These are phyloP conservation scores for Agrocybe chaxingu DNA, from an alignment of 768 basidiomycete genomes.

Conservation along the genomic window DNA sequence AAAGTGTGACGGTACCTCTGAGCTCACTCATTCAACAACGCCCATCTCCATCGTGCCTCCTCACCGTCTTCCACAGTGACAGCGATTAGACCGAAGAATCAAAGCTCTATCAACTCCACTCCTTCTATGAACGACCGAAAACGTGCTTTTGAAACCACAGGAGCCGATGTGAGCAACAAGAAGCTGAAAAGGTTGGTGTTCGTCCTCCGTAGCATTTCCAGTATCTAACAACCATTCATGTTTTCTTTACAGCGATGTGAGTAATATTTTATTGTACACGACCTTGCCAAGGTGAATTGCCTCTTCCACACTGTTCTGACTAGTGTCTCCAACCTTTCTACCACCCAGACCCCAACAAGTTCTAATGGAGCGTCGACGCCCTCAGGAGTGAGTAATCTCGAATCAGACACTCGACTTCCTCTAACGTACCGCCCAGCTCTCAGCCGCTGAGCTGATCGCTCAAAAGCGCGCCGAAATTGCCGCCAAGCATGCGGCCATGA, in stretches of 20 bases:
- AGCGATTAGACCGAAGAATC: not conserved
- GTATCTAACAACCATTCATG: conserved; percentile 6
- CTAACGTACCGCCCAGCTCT: conserved; percentile 26
- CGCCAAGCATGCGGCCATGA: conserved; percentile 81
- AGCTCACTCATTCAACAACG: not conserved
- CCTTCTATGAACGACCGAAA: conserved; percentile 62
- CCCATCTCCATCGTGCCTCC: not conserved
- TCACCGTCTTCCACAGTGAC: not conserved
- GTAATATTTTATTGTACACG: conserved; percentile 31
- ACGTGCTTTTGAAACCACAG: conserved; percentile 48
- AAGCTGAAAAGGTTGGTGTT: conserved; percentile 61
- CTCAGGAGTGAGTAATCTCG: too few species aligned
- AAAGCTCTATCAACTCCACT: not conserved
- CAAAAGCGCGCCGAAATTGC: conserved; percentile 83
- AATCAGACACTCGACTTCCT: too few species aligned
- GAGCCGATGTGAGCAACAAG: conserved; percentile 48
- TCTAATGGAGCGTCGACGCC: conserved; percentile 31
- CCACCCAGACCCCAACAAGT: conserved; percentile 23
- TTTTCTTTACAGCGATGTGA: conserved; percentile 58
- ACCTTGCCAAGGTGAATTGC: conserved; percentile 66
- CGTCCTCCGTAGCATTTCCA: conserved; percentile 3
- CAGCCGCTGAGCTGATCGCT: conserved; percentile 67
- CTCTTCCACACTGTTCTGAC: conserved; percentile 10
- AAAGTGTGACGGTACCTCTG: not conserved
- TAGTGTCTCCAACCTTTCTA: conserved; percentile 22